phyloP scores from a whole-genome alignment of 208 protist species.

The Borovskyia barvae region DNA sequence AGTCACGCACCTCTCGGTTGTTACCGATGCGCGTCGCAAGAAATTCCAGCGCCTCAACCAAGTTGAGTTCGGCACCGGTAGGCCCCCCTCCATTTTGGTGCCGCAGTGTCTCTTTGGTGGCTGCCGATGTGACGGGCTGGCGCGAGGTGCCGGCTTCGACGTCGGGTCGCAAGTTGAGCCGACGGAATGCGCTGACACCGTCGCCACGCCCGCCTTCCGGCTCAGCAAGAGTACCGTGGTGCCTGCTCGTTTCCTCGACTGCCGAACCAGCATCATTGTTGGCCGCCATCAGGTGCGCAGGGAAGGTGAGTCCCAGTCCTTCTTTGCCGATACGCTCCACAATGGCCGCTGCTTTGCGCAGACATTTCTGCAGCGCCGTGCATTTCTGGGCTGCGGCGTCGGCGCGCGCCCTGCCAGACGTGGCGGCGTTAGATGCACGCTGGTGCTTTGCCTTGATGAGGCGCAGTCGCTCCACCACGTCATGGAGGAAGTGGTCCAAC shows the following conservation, averaged over 20 bases:
- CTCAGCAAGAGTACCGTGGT: not conserved
- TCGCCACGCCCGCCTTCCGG: constrained; percentile 6
- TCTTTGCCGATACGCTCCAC: constrained; percentile 21
- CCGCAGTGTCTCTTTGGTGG: not conserved
- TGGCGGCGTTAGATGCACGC: constrained; percentile 29
- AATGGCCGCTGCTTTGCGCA: constrained; percentile 28
- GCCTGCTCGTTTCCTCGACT: not conserved
- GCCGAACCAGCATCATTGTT: not conserved
- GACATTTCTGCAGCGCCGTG: constrained; percentile 16
- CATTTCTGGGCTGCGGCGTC: constrained; percentile 44
- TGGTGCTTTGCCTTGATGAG: constrained; percentile 47
- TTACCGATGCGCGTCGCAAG: constrained; percentile 36
- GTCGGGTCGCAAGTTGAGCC: constrained; percentile 19
- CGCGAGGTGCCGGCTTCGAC: not conserved
- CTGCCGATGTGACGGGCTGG: not conserved
- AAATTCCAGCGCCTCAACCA: constrained; percentile 52
- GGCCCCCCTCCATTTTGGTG: not conserved
- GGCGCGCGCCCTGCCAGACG: constrained; percentile 40
- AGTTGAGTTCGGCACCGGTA: constrained; percentile 42
- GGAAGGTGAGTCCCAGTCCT: constrained; percentile 11
- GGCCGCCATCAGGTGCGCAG: not conserved
- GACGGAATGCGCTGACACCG: constrained; percentile 18
- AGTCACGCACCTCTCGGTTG: constrained; percentile 25
- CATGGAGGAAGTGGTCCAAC: constrained; percentile 43
- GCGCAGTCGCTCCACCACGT: constrained; percentile 53